These are phyloP conservation scores for Fusarium sacchari DNA, from an alignment of 2,329 filamentous ascomycete species.

Conservation along the genomic window DNA sequence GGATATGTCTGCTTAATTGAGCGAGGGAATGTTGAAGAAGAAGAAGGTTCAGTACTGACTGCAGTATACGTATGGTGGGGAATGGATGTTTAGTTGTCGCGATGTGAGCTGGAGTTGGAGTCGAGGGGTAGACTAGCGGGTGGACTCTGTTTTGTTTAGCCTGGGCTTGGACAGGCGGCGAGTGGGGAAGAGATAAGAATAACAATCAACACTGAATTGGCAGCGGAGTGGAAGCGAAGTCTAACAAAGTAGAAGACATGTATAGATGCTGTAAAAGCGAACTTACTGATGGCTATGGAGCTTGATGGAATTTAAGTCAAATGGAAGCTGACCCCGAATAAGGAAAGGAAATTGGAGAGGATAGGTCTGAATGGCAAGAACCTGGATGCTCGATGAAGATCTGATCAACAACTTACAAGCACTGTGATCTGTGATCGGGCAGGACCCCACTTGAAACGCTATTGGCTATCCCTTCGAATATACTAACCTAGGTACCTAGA, in stretches of 20 bases:
- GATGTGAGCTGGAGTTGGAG: constrained; percentile 27
- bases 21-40: not conserved
- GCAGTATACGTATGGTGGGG: constrained; percentile 14
- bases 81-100: constrained; percentile 36
- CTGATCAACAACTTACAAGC: not conserved
- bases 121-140: constrained; percentile 35
- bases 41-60: constrained; percentile 1
- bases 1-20: not conserved
- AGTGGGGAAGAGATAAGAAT: constrained; percentile 36
- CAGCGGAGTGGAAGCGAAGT: not conserved
- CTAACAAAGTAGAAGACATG: constrained; percentile 8
- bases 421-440: constrained; percentile 13
- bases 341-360: not conserved
- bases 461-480: constrained; percentile 4
- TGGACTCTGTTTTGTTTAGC: constrained; percentile 19
- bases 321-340: not conserved
- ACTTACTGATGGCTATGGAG: not conserved
- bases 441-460: constrained; percentile 2
- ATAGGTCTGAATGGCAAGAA: not conserved
- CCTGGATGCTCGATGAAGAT: not conserved
- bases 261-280: constrained; percentile 8
- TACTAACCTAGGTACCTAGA: not conserved
- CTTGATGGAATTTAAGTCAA: not conserved
- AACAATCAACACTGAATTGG: constrained; percentile 13
- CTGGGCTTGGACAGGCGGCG: constrained; percentile 32